phyloP scores from a whole-genome alignment of 2,329 filamentous ascomycete species.

The Colletotrichum sp. region DNA sequence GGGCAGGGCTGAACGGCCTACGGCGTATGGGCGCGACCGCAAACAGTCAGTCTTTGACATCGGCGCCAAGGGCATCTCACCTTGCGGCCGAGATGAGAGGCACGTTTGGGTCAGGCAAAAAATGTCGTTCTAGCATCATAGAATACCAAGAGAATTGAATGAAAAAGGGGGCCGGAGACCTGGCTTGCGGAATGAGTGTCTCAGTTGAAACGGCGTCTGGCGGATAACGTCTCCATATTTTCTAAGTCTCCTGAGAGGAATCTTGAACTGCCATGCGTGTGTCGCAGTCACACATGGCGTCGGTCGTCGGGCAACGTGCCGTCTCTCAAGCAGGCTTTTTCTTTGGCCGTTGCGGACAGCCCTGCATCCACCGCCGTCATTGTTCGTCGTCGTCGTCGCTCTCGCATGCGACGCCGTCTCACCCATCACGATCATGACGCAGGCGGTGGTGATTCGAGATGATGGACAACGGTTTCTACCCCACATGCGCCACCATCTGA shows the following conservation, averaged over 20 bases:
- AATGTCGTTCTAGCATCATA: constrained; percentile 6
- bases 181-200: constrained; percentile 11
- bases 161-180: not conserved
- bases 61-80: not conserved
- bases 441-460: not conserved
- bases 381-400: not conserved
- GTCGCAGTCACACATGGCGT: not conserved
- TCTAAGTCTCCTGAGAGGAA: not conserved
- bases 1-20: not conserved
- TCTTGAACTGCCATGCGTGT: not conserved
- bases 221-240: constrained; percentile 1
- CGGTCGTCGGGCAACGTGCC: not conserved
- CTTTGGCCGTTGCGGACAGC: not conserved
- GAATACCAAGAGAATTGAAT: not conserved
- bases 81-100: constrained; percentile 18
- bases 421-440: not conserved
- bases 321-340: not conserved
- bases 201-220: constrained; percentile 14
- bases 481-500: constrained; percentile 21
- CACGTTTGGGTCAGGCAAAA: not conserved
- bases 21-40: not conserved
- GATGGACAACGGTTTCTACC: not conserved
- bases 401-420: not conserved
- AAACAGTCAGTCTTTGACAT: not conserved
- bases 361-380: not conserved